Base-by-base conservation (phyloP, 1,284 basidiomycete genomes). In the Athelia psychrophila region DNA sequence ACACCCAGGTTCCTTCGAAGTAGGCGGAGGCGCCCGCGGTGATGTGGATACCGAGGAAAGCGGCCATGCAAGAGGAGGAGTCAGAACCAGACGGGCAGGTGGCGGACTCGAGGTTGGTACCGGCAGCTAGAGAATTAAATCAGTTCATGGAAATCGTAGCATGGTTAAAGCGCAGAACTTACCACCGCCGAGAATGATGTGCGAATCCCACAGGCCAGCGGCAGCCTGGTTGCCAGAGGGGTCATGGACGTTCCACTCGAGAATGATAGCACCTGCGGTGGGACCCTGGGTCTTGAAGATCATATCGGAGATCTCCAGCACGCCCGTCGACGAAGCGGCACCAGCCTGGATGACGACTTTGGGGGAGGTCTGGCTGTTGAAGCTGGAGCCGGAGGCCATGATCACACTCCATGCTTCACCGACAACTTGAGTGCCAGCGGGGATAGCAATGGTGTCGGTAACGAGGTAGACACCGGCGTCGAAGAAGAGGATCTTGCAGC, bases 401-500 rank as follows among this genome's bases (percentile, higher is more conserved):
- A 93, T 81, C 19, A 83, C 80, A 0, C 87, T 78, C 87, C 87
- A 92, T 0, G 81, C 85, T 63, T 93, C 89, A 25, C 90, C 90
- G 9, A 86, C 78, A 30, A 92, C 72, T 46, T 80, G 81, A 0
- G 85, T 80, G 18, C 84, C 88, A 1, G 82, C 79, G 15, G 89
- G 90, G 52, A 92, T 83, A 1, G 74, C 76, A 48, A 93, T 75
- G 2, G 90, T 92, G 25, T 79, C 76, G 15, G 83, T 79, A 25
- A 78, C 66, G 55, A 75, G 58, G 42, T 65, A 64, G 1, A 61
- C 60, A 20, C 73, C 73, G 49, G 84, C 83, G 55, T 88, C 86
- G 60, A 91, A 84, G 71, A 85, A 91, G 52, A 91, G 83, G 60
- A 91, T 84, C 63, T 86, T 88, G 72, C 84, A 86, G 4, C 84